Percentiles rank a stretch among this genome's conserved stretches.
These are phyloP conservation scores for Delitschia confertaspora DNA, from an alignment of 495 filamentous ascomycete genomes.

Conservation along the genomic window DNA sequence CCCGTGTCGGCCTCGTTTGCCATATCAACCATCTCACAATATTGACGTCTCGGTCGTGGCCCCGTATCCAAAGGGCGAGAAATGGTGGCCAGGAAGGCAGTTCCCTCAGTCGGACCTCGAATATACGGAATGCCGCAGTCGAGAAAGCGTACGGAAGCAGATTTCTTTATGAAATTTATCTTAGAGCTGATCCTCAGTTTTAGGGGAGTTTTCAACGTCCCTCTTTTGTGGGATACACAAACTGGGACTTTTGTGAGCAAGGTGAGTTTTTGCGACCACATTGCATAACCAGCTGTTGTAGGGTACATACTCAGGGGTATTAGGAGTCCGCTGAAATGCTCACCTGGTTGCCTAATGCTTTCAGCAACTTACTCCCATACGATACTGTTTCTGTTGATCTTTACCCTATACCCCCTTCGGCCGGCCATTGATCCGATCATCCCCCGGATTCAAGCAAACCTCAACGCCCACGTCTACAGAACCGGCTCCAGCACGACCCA, in stretches of 20 bases:
- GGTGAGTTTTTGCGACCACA: slow-evolving; percentile 14
- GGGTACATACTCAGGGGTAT: neutral
- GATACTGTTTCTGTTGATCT: slow-evolving; percentile 34
- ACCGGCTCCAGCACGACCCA: slow-evolving; percentile 45
- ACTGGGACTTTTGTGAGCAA: slow-evolving; percentile 43
- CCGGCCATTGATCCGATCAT: slow-evolving; percentile 39
- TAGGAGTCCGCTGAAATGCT: slow-evolving; percentile 46
- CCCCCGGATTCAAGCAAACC: slow-evolving; percentile 40
- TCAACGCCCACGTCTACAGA: slow-evolving; percentile 49
- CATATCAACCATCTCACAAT: slow-evolving; percentile 31
- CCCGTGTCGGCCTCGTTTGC: slow-evolving; percentile 39
- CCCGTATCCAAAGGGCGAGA: slow-evolving; percentile 38
- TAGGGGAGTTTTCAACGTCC: slow-evolving; percentile 48
- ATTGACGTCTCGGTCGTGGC: slow-evolving; percentile 34
- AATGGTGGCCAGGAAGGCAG: slow-evolving; percentile 43
- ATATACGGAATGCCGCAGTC: slow-evolving; percentile 43
- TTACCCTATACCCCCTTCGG: slow-evolving; percentile 46
- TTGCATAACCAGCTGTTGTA: neutral
- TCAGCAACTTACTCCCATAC: slow-evolving; percentile 37
- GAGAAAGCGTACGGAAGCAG: slow-evolving; percentile 44
- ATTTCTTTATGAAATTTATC: slow-evolving; percentile 47
- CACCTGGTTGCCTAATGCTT: slow-evolving; percentile 43
- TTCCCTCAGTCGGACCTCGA: slow-evolving; percentile 43
- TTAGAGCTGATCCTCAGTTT: slow-evolving; percentile 43
- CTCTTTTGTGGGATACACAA: slow-evolving; percentile 50